Percentiles rank a stretch among this genome's conserved stretches.
These are phyloP conservation scores for Hyphopichia pseudoburtonii DNA, from an alignment of 1,139 yeast species.

Conservation along the genomic window DNA sequence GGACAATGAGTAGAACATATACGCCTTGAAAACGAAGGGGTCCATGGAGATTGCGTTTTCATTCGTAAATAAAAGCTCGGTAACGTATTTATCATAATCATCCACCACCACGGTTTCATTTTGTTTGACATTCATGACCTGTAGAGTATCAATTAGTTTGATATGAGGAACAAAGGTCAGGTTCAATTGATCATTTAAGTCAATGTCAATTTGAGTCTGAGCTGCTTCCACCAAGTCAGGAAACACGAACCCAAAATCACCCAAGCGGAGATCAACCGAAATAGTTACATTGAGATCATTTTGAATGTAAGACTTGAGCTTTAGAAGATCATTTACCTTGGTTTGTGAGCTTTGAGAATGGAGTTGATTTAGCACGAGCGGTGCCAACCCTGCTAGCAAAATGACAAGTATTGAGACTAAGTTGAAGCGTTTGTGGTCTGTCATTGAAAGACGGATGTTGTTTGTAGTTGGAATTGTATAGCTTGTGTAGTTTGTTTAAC, in stretches of 20 bases:
- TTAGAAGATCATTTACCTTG: constrained; percentile 1
- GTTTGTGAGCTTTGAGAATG: neutral
- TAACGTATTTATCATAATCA: constrained; percentile 17
- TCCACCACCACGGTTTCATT: neutral
- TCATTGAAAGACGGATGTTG: no score
- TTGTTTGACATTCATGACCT: neutral
- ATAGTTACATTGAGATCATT: constrained; percentile 16
- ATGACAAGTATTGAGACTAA: neutral
- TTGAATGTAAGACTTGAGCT: constrained; percentile 11
- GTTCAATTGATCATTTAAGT: neutral
- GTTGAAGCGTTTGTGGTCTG: neutral
- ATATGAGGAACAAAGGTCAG: constrained; percentile 2
- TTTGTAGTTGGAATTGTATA: no score
- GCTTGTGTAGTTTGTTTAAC: no score
- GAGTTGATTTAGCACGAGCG: neutral
- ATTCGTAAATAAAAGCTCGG: constrained; percentile 27
- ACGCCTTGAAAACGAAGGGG: constrained; percentile 40
- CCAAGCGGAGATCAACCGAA: constrained; percentile 31
- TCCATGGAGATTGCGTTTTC: constrained; percentile 39
- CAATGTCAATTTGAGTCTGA: constrained; percentile 37
- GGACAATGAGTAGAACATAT: constrained; percentile 26
- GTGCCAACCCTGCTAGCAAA: neutral
- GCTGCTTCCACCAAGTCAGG: constrained; percentile 50
- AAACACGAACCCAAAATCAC: constrained; percentile 40
- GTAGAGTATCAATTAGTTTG: constrained; percentile 1